Conservation (phyloP, 106 monocot genomes). For the Hemerocallis citrina region DNA sequence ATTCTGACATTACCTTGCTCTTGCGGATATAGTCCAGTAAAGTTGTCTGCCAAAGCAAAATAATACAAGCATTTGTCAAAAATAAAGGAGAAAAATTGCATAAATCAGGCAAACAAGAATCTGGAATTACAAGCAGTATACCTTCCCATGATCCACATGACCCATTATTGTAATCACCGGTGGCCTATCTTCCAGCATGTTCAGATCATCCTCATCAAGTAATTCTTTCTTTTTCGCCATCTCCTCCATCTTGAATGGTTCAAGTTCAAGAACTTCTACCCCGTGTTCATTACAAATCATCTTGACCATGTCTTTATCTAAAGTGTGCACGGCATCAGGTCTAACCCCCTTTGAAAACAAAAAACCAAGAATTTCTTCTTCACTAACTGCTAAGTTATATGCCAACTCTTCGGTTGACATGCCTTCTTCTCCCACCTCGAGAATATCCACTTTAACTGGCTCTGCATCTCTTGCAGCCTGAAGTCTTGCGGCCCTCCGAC, state of each 20-base stretch:
- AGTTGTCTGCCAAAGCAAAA: conserved; percentile 64
- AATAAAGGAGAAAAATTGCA: not conserved
- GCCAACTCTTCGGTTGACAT: conserved; percentile 80
- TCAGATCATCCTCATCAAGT: conserved; percentile 74
- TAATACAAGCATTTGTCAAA: not conserved
- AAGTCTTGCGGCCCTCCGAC: conserved; percentile 58
- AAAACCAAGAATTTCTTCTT: conserved; percentile 59
- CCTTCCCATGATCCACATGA: conserved; percentile 99
- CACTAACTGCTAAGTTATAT: conserved; percentile 58
- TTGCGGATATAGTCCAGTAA: conserved; percentile 94
- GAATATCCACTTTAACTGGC: conserved; percentile 86
- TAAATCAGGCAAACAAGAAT: not conserved
- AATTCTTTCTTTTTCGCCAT: conserved; percentile 97
- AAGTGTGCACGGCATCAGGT: conserved; percentile 43
- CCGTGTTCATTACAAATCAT: conserved; percentile 96
- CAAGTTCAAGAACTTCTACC: conserved; percentile 83
- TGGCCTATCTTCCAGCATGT: conserved; percentile 66
- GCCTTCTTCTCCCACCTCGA: conserved; percentile 89
- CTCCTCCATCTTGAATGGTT: conserved; percentile 51
- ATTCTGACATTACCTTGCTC: conserved; percentile 64
- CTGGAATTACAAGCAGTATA: conserved; percentile 8
- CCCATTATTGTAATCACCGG: conserved; percentile 99
- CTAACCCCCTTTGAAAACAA: conserved; percentile 67
- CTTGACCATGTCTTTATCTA: conserved; percentile 90
- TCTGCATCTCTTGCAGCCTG: conserved; percentile 65